Conservation (phyloP, 805 yeast species). For the Monosporozyma servazzii region DNA sequence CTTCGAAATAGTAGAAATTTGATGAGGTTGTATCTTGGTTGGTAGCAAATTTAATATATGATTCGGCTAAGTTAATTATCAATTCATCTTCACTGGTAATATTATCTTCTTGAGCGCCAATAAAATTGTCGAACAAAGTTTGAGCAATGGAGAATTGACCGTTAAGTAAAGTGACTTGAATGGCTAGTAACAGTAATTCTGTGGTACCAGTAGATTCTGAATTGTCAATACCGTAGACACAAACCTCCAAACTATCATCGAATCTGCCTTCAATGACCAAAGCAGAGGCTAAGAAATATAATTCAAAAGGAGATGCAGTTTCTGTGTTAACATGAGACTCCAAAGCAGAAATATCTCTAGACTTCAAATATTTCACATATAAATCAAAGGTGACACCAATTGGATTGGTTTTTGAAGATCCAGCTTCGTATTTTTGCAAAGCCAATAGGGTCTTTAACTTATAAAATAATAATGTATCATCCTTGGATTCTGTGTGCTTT, state of each 20-base stretch:
- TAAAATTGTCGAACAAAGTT: slow-evolving; percentile 39
- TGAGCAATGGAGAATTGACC: slow-evolving; percentile 35
- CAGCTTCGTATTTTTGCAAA: slow-evolving; percentile 17
- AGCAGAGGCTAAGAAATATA: slow-evolving; percentile 23
- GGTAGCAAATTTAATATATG: slow-evolving; percentile 47
- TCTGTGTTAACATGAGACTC: slow-evolving; percentile 7
- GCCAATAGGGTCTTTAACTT: slow-evolving; percentile 29
- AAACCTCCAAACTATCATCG: slow-evolving; percentile 32
- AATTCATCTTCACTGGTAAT: slow-evolving; percentile 53
- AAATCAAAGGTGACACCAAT: slow-evolving; percentile 26
- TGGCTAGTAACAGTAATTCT: slow-evolving; percentile 35
- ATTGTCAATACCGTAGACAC: slow-evolving; percentile 37
- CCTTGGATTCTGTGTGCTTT: slow-evolving; percentile 29
- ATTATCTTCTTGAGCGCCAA: slow-evolving; percentile 38
- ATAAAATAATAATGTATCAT: slow-evolving; percentile 26
- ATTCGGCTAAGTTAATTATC: slow-evolving; percentile 67
- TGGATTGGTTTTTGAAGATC: slow-evolving; percentile 9
- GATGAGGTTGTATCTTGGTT: slow-evolving; percentile 34
- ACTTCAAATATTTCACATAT: slow-evolving; percentile 20
- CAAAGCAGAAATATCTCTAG: slow-evolving; percentile 10
- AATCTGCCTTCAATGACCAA: slow-evolving; percentile 21
- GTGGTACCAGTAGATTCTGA: slow-evolving; percentile 31
- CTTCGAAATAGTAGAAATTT: slow-evolving; percentile 66
- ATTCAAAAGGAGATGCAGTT: slow-evolving; percentile 14
- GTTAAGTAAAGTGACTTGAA: slow-evolving; percentile 34